These are phyloP conservation scores for Zygoascus meyerae DNA, from an alignment of 1,139 yeast species.

Conservation along the genomic window DNA sequence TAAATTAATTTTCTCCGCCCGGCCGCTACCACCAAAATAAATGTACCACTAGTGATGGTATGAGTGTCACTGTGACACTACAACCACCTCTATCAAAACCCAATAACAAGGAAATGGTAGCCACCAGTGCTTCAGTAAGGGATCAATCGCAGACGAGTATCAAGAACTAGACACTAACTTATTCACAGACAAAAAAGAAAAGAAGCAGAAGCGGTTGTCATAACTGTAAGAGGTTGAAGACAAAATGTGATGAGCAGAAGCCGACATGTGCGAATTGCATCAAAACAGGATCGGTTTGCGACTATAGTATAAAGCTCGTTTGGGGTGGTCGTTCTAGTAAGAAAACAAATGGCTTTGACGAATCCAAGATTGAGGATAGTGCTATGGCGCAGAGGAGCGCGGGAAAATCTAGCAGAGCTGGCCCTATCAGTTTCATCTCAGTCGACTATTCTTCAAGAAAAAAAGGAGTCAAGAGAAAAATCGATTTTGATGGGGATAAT, in stretches of 20 bases:
- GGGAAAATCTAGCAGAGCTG: neutral
- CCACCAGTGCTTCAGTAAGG: neutral
- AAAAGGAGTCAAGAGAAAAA: constrained; percentile 1
- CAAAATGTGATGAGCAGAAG: constrained; percentile 58
- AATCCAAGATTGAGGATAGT: neutral
- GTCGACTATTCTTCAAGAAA: constrained; percentile 2
- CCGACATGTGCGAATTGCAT: constrained; percentile 60
- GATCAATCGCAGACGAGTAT: neutral
- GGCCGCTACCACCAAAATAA: no score
- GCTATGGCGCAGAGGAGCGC: no score
- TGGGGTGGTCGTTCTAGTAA: constrained; percentile 76
- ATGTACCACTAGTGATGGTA: no score
- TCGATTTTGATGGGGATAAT: no score
- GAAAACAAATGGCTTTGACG: constrained; percentile 27
- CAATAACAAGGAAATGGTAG: no score
- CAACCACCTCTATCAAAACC: no score
- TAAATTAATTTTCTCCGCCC: neutral
- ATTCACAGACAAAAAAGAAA: neutral
- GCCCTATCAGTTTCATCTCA: constrained; percentile 5
- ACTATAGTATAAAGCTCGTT: constrained; percentile 56
- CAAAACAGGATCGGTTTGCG: constrained; percentile 49
- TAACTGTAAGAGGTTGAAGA: constrained; percentile 27
- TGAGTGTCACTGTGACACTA: no score
- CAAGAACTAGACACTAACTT: neutral
- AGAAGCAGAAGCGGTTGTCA: constrained; percentile 32